Conservation (phyloP, 78 protist species). For the Isochrysis galbana region DNA sequence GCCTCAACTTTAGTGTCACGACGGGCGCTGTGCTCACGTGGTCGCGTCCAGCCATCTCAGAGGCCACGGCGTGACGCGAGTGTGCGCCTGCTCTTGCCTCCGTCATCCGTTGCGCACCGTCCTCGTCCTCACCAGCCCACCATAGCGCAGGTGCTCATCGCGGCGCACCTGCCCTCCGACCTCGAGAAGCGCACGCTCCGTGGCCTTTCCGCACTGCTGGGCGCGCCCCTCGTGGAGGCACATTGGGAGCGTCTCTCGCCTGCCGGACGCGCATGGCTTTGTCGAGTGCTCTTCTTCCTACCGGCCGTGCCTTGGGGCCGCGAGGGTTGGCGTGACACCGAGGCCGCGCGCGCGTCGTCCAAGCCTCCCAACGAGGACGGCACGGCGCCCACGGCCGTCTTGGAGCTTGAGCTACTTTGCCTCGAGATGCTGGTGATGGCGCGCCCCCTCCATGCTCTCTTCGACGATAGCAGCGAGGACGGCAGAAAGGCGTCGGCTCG, state of each 20-base stretch:
- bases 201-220: neutral
- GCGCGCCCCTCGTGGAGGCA: neutral
- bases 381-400: neutral
- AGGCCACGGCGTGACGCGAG: too few species aligned
- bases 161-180: neutral
- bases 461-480: neutral
- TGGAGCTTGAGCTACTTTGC: neutral
- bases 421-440: neutral
- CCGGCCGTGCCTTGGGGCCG: neutral
- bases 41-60: too few species aligned
- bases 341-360: neutral
- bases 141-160: neutral
- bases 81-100: too few species aligned
- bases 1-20: too few species aligned
- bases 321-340: neutral
- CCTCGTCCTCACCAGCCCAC: too few species aligned
- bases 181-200: neutral
- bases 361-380: neutral
- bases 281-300: neutral
- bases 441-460: neutral
- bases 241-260: neutral
- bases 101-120: too few species aligned
- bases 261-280: neutral
- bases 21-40: too few species aligned
- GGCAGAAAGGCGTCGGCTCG: neutral